Conservation (phyloP, 345 rosid genomes). For the Anastatica hierochuntica region DNA sequence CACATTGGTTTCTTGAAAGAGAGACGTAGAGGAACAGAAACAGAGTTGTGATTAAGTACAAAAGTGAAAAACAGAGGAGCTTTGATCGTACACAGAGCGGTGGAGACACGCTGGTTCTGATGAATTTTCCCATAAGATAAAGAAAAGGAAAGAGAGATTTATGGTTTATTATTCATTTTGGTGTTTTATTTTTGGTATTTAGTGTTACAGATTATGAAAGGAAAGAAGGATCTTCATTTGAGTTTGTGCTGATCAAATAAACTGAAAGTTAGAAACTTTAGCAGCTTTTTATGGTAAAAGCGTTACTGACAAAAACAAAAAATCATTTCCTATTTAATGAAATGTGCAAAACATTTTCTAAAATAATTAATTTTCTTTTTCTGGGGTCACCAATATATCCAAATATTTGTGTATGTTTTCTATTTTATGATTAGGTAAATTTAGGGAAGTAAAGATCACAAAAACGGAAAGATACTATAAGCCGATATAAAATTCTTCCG, state of each 20-base stretch:
- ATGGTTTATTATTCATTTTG: neutral
- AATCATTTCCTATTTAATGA: neutral
- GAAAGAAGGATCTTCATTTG: conserved; percentile 9
- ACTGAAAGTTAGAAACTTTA: conserved; percentile 12
- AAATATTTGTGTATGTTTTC: too few relatives aligned
- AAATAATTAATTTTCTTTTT: too few relatives aligned
- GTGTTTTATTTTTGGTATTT: neutral
- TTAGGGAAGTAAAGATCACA: too few relatives aligned
- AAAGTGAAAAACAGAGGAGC: conserved; percentile 69
- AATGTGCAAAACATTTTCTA: neutral
- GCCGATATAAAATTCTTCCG: too few relatives aligned
- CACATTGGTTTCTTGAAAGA: conserved; percentile 44
- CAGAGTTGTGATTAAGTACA: conserved; percentile 51
- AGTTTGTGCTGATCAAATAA: conserved; percentile 14
- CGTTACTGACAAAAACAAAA: neutral
- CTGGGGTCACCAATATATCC: too few relatives aligned
- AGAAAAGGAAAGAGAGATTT: neutral
- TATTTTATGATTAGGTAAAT: too few relatives aligned
- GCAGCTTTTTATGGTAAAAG: conserved; percentile 23
- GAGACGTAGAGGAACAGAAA: conserved; percentile 43
- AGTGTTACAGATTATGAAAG: neutral
- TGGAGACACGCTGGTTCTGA: conserved; percentile 14
- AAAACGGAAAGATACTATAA: neutral
- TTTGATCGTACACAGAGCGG: conserved; percentile 63
- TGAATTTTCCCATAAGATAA: conserved; percentile 18